phyloP scores from a whole-genome alignment of 2,329 filamentous ascomycete genomes.

The Claviceps purpurea region DNA sequence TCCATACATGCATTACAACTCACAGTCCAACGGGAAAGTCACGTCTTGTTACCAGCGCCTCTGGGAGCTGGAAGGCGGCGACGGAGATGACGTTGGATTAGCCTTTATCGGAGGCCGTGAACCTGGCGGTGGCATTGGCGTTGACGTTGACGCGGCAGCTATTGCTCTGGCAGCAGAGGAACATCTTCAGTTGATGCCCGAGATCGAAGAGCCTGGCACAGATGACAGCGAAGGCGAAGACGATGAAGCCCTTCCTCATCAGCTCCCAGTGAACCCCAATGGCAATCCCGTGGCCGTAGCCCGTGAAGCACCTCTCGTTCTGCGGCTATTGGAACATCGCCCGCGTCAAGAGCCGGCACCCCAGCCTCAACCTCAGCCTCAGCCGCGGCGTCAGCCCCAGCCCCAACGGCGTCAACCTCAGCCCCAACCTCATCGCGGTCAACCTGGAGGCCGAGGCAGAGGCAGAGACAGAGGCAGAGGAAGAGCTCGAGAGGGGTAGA shows the following conservation, averaged over 20 bases:
- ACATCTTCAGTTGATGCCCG: neutral
- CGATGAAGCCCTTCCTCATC: conserved; percentile 11
- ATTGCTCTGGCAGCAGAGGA: neutral
- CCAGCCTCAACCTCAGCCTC: conserved; percentile 1
- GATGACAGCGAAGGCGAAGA: conserved; percentile 10
- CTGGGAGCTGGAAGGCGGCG: conserved; percentile 80
- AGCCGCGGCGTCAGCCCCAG: neutral
- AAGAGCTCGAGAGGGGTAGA: too few relatives aligned
- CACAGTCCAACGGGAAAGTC: conserved; percentile 32
- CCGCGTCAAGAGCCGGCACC: conserved; percentile 12
- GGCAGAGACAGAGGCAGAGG: too few relatives aligned
- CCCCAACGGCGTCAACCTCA: neutral
- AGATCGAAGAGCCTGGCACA: conserved; percentile 10
- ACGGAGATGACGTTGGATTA: conserved; percentile 42
- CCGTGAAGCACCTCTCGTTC: conserved; percentile 42
- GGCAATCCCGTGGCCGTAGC: conserved; percentile 31
- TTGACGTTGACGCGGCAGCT: neutral
- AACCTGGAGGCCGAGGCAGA: neutral
- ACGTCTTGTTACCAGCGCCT: conserved; percentile 71
- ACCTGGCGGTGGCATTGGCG: neutral
- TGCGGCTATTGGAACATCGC: conserved; percentile 34
- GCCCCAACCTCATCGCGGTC: neutral
- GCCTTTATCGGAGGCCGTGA: conserved; percentile 28
- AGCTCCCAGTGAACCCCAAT: conserved; percentile 13
- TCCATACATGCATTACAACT: conserved; percentile 83